Percentiles rank a stretch among this genome's conserved stretches.
phyloP scores from a whole-genome alignment of 1,139 yeast species.

The Suhomyces ambrosiae region DNA sequence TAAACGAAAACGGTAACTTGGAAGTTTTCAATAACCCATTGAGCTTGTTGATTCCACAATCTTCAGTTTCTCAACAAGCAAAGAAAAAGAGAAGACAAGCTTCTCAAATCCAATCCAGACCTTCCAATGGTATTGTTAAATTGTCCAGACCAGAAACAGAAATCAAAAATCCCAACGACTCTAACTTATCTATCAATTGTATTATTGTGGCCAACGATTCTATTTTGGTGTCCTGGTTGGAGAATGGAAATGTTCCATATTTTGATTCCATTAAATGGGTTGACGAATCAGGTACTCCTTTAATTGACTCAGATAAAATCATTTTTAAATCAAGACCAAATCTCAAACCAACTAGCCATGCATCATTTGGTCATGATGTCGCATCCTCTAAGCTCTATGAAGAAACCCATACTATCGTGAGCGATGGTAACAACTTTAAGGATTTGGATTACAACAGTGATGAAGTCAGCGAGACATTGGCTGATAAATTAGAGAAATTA shows the following conservation, averaged over 20 bases:
- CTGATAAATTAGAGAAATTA: conserved; percentile 58
- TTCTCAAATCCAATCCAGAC: conserved; percentile 46
- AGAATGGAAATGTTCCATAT: conserved; percentile 63
- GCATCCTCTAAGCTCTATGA: conserved; percentile 71
- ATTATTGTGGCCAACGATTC: conserved; percentile 39
- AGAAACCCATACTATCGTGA: conserved; percentile 67
- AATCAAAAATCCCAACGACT: conserved; percentile 34
- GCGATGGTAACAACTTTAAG: conserved; percentile 64
- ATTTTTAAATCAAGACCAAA: conserved; percentile 45
- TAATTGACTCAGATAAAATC: conserved; percentile 27
- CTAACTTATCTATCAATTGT: conserved; percentile 44
- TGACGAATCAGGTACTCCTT: conserved; percentile 33
- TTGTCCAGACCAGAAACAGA: conserved; percentile 48
- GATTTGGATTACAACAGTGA: conserved; percentile 51
- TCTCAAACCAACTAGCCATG: conserved; percentile 37
- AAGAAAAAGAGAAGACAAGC: conserved; percentile 40
- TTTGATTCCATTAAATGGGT: conserved; percentile 64
- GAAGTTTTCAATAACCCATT: conserved; percentile 67
- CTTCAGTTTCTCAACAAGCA: conserved; percentile 23
- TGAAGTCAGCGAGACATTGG: conserved; percentile 52
- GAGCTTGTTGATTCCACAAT: conserved; percentile 18
- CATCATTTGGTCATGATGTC: conserved; percentile 61
- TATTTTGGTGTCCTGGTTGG: conserved; percentile 67
- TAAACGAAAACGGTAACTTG: conserved; percentile 68
- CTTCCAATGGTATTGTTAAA: conserved; percentile 44